Conservation (phyloP, 371 early-diverging fungal genomes). For the Syncephalis plumigaleata region DNA sequence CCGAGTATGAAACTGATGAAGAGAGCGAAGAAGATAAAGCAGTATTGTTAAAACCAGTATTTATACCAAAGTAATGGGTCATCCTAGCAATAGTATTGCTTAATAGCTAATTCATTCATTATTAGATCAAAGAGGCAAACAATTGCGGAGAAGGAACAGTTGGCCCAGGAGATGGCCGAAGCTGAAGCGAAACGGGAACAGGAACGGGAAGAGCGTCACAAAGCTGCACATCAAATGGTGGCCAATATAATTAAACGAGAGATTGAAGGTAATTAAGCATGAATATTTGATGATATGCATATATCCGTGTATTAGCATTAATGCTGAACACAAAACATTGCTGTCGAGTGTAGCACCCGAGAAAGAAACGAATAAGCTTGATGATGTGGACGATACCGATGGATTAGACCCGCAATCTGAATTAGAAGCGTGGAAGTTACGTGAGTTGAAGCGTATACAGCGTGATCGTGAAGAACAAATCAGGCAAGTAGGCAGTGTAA, state of each 20-base stretch:
- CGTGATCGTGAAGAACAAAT: slow-evolving; percentile 66
- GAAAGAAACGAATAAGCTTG: slow-evolving; percentile 6
- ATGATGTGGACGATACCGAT: slow-evolving; percentile 81
- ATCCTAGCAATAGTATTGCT: not conserved
- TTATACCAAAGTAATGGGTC: slow-evolving; percentile 55
- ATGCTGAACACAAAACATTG: too few species aligned
- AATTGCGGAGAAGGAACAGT: slow-evolving; percentile 36
- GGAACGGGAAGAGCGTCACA: slow-evolving; percentile 41
- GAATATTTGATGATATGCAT: slow-evolving; percentile 4
- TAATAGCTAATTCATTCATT: not conserved
- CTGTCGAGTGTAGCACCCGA: slow-evolving; percentile 5
- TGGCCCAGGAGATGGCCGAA: slow-evolving; percentile 35
- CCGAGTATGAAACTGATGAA: slow-evolving; percentile 31
- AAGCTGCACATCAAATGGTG: slow-evolving; percentile 55
- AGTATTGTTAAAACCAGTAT: slow-evolving; percentile 55
- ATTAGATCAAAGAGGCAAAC: slow-evolving; percentile 44
- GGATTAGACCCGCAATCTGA: slow-evolving; percentile 72
- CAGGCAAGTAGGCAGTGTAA: slow-evolving; percentile 31
- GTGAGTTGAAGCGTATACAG: slow-evolving; percentile 77
- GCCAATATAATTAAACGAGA: slow-evolving; percentile 50
- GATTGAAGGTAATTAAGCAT: slow-evolving; percentile 11
- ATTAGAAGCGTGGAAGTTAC: slow-evolving; percentile 79
- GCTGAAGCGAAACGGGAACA: slow-evolving; percentile 31
- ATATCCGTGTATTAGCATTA: slow-evolving; percentile 3
- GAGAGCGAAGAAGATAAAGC: slow-evolving; percentile 24